Conservation (phyloP, 2,329 filamentous ascomycete species). For the Colletotrichum camelliae region DNA sequence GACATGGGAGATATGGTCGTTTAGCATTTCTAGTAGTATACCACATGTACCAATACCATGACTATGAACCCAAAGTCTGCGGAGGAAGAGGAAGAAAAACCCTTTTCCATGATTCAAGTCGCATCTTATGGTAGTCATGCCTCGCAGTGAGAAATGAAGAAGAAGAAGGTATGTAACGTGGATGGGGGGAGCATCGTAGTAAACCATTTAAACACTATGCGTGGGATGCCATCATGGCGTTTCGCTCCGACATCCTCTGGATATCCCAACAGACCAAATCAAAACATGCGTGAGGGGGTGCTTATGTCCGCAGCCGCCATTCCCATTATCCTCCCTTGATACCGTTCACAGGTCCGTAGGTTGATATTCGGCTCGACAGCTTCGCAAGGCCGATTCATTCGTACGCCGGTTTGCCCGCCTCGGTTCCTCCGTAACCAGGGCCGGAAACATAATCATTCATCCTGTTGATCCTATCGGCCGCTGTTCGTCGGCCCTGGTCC, state of each 20-base stretch:
- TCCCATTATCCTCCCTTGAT: neutral
- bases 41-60: neutral
- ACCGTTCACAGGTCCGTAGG: neutral
- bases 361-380: neutral
- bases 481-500: neutral
- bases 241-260: constrained; percentile 18
- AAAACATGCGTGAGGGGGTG: neutral
- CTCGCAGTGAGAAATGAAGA: neutral
- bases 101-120: neutral
- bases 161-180: neutral
- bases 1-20: neutral
- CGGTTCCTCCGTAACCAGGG: neutral
- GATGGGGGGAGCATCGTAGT: neutral
- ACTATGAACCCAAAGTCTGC: neutral
- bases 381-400: neutral
- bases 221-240: constrained; percentile 15
- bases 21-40: constrained; percentile 15
- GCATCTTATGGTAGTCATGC: neutral
- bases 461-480: neutral
- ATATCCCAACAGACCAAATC: constrained; percentile 16
- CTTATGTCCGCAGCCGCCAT: neutral
- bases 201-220: constrained; percentile 14
- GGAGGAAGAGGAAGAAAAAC: neutral
- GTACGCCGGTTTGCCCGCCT: neutral
- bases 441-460: neutral